Conservation (phyloP, 2,329 filamentous ascomycete genomes). For the Cyphellophora europaea region DNA sequence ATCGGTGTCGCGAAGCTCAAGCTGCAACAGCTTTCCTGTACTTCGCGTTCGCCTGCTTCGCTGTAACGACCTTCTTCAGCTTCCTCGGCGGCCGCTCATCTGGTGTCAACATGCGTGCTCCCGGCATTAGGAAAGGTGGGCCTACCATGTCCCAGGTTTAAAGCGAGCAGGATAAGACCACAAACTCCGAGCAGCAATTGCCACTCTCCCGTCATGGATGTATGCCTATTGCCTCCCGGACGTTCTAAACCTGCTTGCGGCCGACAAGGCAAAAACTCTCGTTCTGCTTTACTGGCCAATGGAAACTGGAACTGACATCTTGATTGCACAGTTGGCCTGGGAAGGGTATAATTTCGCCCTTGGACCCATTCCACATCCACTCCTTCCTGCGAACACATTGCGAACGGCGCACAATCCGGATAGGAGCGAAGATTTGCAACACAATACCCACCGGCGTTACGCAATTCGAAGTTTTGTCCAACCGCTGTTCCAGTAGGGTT, state of each 20-base stretch:
- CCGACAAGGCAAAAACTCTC: too few relatives aligned
- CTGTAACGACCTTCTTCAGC: slow-evolving; percentile 31
- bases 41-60: slow-evolving; percentile 38
- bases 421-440: too few relatives aligned
- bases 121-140: slow-evolving; percentile 24
- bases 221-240: too few relatives aligned
- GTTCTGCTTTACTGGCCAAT: neutral
- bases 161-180: slow-evolving; percentile 10
- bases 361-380: neutral
- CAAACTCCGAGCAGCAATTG: too few relatives aligned
- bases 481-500: too few relatives aligned
- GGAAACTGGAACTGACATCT: neutral
- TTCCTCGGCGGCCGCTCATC: slow-evolving; percentile 25
- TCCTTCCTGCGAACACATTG: too few relatives aligned
- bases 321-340: neutral
- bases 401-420: too few relatives aligned
- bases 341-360: neutral
- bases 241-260: too few relatives aligned
- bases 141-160: slow-evolving; percentile 38
- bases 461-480: too few relatives aligned
- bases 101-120: slow-evolving; percentile 25
- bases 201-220: too few relatives aligned
- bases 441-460: too few relatives aligned
- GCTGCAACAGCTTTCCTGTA: slow-evolving; percentile 42
- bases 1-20: slow-evolving; percentile 42